These are phyloP conservation scores for Tephrocybe sp. DNA, from an alignment of 768 basidiomycete species.

Conservation along the genomic window DNA sequence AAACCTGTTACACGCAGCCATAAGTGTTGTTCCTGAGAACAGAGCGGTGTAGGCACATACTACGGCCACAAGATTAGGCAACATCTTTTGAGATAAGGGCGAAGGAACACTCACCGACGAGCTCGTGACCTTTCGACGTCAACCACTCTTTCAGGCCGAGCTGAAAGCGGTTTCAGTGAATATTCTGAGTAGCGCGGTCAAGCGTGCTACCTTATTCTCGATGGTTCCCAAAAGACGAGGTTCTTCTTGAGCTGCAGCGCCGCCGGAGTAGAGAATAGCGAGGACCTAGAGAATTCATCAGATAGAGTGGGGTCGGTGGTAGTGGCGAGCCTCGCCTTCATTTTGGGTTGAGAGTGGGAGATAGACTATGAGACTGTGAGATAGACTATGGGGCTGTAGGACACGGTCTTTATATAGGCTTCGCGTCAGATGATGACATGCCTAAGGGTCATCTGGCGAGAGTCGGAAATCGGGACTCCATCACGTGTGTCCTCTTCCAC, in stretches of 20 bases:
- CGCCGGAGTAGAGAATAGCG: conserved; percentile 73
- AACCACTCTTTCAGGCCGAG: conserved; percentile 76
- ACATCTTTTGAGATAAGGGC: neutral
- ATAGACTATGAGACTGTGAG: no score
- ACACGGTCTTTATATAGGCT: conserved; percentile 6
- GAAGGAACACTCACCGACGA: conserved; percentile 49
- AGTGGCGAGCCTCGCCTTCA: conserved; percentile 38
- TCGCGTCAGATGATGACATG: conserved; percentile 4
- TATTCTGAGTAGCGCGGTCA: neutral
- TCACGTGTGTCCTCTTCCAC: conserved; percentile 17
- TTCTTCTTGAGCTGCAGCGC: conserved; percentile 63
- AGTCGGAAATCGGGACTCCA: conserved; percentile 4
- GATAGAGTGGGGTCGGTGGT: neutral
- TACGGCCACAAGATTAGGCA: conserved; percentile 1
- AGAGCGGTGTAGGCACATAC: conserved; percentile 8
- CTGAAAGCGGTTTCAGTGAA: conserved; percentile 31
- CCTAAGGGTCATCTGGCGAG: conserved; percentile 6
- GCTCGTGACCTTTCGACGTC: conserved; percentile 70
- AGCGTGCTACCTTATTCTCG: conserved; percentile 63
- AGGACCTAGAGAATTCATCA: conserved; percentile 48
- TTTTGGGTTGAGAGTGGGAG: conserved; percentile 22
- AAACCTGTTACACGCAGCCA: conserved; percentile 48
- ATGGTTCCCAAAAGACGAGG: conserved; percentile 77
- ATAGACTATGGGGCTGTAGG: conserved; percentile 1
- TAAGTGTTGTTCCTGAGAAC: neutral